phyloP scores from a whole-genome alignment of 306 rosid species.

The Rosa rugosa region DNA sequence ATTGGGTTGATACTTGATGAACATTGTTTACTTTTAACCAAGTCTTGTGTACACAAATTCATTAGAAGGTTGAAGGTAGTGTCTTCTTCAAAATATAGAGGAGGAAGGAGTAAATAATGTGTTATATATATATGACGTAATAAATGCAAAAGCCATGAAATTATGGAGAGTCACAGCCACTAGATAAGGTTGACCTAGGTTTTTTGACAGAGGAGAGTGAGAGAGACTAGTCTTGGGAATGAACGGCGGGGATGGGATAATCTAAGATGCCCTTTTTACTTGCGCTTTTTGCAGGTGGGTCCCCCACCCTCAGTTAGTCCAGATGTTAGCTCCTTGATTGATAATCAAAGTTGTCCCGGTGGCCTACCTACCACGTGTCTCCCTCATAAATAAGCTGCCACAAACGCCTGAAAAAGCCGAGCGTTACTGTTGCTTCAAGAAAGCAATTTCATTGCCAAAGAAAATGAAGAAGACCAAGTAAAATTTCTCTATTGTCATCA shows the following conservation, averaged over 20 bases:
- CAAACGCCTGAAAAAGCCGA: not conserved
- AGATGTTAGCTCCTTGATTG: constrained; percentile 9
- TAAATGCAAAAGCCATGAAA: not conserved
- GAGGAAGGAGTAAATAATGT: not conserved
- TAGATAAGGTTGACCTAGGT: not conserved
- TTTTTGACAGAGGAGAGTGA: not conserved
- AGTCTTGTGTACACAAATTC: too few relatives aligned
- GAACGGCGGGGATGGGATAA: constrained; percentile 25
- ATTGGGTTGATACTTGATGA: too few relatives aligned
- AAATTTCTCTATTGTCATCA: too few relatives aligned
- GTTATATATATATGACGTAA: not conserved
- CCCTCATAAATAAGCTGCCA: not conserved
- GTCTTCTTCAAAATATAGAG: not conserved
- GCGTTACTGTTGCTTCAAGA: not conserved
- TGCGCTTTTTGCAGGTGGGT: constrained; percentile 32
- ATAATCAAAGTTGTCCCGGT: constrained; percentile 6
- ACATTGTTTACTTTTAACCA: too few relatives aligned
- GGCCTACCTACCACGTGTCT: constrained; percentile 18
- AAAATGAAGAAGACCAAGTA: not conserved
- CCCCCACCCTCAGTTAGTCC: not conserved
- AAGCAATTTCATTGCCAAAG: too few relatives aligned
- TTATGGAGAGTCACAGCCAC: constrained; percentile 25
- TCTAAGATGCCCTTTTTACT: constrained; percentile 17
- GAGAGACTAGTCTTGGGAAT: not conserved
- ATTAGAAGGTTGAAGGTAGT: too few relatives aligned